These are phyloP conservation scores for Xylaria bambusicola DNA, from an alignment of 495 filamentous ascomycete genomes.

Conservation along the genomic window DNA sequence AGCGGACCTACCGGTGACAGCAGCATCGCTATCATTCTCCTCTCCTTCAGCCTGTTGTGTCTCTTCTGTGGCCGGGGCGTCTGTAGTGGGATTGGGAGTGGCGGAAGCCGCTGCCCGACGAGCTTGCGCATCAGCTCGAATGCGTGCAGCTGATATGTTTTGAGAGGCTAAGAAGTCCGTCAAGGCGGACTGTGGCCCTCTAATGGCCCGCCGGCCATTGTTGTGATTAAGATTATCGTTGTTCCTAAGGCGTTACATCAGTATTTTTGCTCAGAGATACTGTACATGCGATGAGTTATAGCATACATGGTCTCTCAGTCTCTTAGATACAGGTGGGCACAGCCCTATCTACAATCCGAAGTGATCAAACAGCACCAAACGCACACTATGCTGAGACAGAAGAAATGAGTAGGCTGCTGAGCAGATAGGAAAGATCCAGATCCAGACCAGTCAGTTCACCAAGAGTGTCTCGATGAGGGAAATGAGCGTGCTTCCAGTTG, in stretches of 20 bases:
- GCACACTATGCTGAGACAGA: no score
- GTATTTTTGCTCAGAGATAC: neutral
- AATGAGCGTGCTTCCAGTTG: no score
- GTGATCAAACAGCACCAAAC: no score
- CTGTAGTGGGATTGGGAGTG: constrained; percentile 16
- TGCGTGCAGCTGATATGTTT: constrained; percentile 84
- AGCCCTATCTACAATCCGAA: no score
- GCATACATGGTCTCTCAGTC: constrained; percentile 13
- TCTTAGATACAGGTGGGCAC: no score
- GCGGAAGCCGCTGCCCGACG: constrained; percentile 56
- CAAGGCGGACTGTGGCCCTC: constrained; percentile 64
- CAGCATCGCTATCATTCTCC: constrained; percentile 35
- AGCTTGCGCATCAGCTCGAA: constrained; percentile 60
- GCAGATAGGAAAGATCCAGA: no score
- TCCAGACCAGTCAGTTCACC: no score
- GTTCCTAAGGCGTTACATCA: no score
- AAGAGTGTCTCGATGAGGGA: no score
- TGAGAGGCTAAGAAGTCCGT: constrained; percentile 85
- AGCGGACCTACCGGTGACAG: neutral
- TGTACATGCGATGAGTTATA: neutral
- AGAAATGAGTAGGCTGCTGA: no score
- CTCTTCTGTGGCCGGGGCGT: constrained; percentile 18
- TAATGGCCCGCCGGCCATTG: constrained; percentile 10
- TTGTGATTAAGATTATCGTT: constrained; percentile 1
- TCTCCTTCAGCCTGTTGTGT: constrained; percentile 21